Base-by-base conservation (phyloP, 2,329 filamentous ascomycete species). In the Aspergillus thermomutatus region DNA sequence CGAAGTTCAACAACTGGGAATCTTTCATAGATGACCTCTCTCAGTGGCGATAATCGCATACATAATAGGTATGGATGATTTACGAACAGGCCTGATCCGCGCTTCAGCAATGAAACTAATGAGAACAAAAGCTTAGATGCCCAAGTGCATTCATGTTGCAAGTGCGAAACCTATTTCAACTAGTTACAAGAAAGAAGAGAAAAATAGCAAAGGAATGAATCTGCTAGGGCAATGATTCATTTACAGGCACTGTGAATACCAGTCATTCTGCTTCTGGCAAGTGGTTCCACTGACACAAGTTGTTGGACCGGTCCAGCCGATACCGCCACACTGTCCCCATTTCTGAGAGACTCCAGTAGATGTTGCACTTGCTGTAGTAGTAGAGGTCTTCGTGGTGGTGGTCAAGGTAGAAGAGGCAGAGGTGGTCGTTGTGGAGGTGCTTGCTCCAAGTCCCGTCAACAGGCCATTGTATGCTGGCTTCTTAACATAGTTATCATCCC, bases 381-480 rank as follows among this genome's bases (percentile, higher is more conserved):
- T 40, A 17, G 53, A 54, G 4, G 59, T 52, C 7, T 50, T 40
- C 2, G 54, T 48, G 25, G 57, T 58, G 2, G 57, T 45, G 7
- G 52, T 60, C 19, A 60, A 54, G 7, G 57, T 61, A 10, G 55
- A 53, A 7, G 53, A 27, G n/a, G n/a, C n/a, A 10, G 54, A 57
- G 23, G 55, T 57, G 28, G 59, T 52, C 9, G 62, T 50, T 10
- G 62, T 46, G 4, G 59, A 51, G 7, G 58, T 50, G 1, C 49
- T 41, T 3, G 55, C 66, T n/a, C 64, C 66, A 21, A 70, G 43
- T 3, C 64, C 69, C 48, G 55, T 61, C 47, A 73, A 56, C 45
- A 75, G 66, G 23, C 68, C 71, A 47, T 69, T 64, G 57, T 79
- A 80, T 14, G 77, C 78, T 23, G 77, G 75, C 72, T 82, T 82